Evolutionary conservation across 1,284 basidiomycete genomes (phyloP).

Genomic region (Fistulinella cinereoalba): DNA sequence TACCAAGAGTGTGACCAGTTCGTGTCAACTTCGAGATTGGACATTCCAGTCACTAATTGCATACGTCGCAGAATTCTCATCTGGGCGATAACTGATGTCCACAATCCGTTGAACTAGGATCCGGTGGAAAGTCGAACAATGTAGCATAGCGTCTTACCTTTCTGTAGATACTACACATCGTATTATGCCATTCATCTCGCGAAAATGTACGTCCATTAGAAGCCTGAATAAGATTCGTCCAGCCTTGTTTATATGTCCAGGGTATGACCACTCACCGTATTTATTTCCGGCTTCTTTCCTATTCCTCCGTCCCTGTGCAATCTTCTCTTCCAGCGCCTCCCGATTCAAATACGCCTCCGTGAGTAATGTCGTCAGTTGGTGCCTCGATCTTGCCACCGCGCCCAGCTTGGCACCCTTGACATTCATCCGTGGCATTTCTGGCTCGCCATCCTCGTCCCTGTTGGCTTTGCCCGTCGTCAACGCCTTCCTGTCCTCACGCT

Average conservation of each 20-base stretch:
- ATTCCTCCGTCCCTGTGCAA: slow-evolving; percentile 75
- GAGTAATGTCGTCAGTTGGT: slow-evolving; percentile 73
- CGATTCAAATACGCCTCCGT: slow-evolving; percentile 77
- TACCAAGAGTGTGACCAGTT: slow-evolving; percentile 51
- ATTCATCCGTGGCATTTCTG: slow-evolving; percentile 69
- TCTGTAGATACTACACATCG: slow-evolving; percentile 16
- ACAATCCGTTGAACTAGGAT: too few species aligned
- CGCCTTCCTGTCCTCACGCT: slow-evolving; percentile 69
- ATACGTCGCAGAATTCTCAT: slow-evolving; percentile 31
- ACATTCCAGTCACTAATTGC: slow-evolving; percentile 6
- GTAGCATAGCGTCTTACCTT: slow-evolving; percentile 25
- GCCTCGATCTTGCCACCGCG: slow-evolving; percentile 64
- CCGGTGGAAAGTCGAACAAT: slow-evolving; percentile 3
- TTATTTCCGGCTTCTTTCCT: slow-evolving; percentile 85
- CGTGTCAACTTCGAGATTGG: slow-evolving; percentile 10
- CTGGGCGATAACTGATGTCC: slow-evolving; percentile 32
- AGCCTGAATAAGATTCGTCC: slow-evolving; percentile 39
- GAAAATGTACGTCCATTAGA: slow-evolving; percentile 23
- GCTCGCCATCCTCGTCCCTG: slow-evolving; percentile 48
- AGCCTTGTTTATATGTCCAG: not conserved
- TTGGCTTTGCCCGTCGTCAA: slow-evolving; percentile 42
- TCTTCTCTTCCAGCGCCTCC: slow-evolving; percentile 73
- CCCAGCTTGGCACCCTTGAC: slow-evolving; percentile 72
- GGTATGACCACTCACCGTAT: slow-evolving; percentile 53
- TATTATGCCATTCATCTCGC: not conserved